A percentile compares a stretch with the other conserved stretches of the same genome.
phyloP scores from a whole-genome alignment of 2,329 filamentous ascomycete species.

The Ceratocystis huliohia region DNA sequence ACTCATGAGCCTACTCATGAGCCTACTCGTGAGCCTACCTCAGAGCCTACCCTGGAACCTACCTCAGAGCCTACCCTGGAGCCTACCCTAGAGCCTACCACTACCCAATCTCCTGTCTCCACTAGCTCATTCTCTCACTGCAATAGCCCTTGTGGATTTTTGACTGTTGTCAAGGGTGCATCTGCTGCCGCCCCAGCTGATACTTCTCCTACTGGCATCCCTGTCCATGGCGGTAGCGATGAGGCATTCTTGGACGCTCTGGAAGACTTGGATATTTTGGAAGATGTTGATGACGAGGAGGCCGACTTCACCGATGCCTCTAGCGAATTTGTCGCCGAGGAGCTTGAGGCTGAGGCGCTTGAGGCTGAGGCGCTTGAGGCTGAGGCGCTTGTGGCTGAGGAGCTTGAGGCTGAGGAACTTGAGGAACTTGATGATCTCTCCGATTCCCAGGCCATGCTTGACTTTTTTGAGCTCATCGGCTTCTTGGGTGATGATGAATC shows the following conservation, averaged over 20 bases:
- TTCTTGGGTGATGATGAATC: neutral
- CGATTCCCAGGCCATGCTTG: neutral
- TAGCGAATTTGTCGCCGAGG: neutral
- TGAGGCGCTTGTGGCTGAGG: too few relatives aligned
- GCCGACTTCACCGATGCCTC: neutral
- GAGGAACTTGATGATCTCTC: neutral
- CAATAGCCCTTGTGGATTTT: neutral
- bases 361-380: neutral
- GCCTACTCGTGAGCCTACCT: neutral
- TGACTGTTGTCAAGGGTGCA: constrained; percentile 6
- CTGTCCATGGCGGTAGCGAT: too few relatives aligned
- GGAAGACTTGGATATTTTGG: neutral
- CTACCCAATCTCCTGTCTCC: neutral
- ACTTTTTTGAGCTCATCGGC: too few relatives aligned
- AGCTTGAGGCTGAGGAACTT: neutral
- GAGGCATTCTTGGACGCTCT: too few relatives aligned
- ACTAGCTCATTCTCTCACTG: neutral
- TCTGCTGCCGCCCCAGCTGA: constrained; percentile 5
- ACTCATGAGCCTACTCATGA: neutral
- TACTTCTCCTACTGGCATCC: too few relatives aligned
- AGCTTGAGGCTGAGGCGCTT: neutral
- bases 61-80: neutral
- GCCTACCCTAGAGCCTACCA: neutral
- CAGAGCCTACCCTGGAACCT: neutral
- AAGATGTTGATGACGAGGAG: neutral